Evolutionary conservation across 2,329 filamentous ascomycete species (phyloP), one percentile per base, ranked within the genome.

Genomic region (Knufia petricola): DNA sequence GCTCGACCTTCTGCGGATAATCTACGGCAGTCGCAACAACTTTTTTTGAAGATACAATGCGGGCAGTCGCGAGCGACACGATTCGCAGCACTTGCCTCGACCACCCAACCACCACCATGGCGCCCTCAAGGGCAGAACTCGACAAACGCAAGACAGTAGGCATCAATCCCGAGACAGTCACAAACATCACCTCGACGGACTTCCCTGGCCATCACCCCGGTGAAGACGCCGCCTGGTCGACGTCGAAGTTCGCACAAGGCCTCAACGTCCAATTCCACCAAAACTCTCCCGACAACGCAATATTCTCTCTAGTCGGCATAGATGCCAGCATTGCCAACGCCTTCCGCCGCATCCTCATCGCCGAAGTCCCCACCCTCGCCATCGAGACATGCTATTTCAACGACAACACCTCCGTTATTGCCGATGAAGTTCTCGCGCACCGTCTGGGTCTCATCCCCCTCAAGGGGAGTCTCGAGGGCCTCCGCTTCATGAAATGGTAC

Each of bases 401-500:
- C 64, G 94, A 95, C 74, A 98, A 98, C 74, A 96, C 90, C 44
- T 95, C 87, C 3, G 88, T 98, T 30, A 92, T 98, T 61, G 90
- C 96, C 66, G 92, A 98, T 64, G 92, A 98, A 72, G 90, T 98
- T 3, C 81, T 98, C 45, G 84, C 89, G 13, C 86, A 92, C 65
- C 79, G 92, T 38, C 75, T 98, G 26, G 92, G 92, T 51, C 79
- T 98, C 39, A 84, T 98, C 48, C 92, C 94, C 15, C 82, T 98
- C 58, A 84, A 82, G 56, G 92, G 87, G 57, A 79, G 81, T 52
- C 79, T 82, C 55, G 76, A 85, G 48, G 89, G 86, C 45, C 73
- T 98, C 48, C 79, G 84, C 59, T 89, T 82, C 72, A 75, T 96
- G 70, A 82, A 81, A 64, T 94, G 85, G 82, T 88, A 79, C 68